Evolutionary conservation across 2,329 filamentous ascomycete species (phyloP).

Genomic region (Epicoccum nigrum): DNA sequence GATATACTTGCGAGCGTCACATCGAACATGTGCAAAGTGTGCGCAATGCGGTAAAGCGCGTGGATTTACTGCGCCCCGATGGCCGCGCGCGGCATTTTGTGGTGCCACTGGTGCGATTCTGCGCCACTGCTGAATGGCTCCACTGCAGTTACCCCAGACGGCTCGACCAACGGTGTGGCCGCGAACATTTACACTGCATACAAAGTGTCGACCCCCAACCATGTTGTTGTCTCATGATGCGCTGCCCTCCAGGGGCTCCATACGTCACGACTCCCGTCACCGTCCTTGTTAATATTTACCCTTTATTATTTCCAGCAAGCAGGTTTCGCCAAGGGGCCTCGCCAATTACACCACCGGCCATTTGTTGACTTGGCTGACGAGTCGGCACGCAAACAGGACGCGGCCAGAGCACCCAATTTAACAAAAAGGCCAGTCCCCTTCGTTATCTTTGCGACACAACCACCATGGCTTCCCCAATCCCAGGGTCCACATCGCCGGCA

Average conservation of each 20-base stretch:
- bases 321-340: slow-evolving; percentile 7
- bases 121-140: slow-evolving; percentile 10
- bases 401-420: slow-evolving; percentile 2
- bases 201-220: slow-evolving; percentile 3
- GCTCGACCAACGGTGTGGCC: neutral
- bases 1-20: neutral
- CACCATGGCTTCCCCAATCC: slow-evolving; percentile 30
- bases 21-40: slow-evolving; percentile 7
- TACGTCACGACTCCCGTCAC: neutral
- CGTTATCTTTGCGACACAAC: neutral
- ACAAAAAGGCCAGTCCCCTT: slow-evolving; percentile 1
- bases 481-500: slow-evolving; percentile 18
- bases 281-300: neutral
- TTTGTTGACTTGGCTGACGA: slow-evolving; percentile 16
- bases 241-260: neutral
- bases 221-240: slow-evolving; percentile 4
- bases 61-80: slow-evolving; percentile 5
- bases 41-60: neutral
- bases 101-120: neutral
- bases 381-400: slow-evolving; percentile 7
- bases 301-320: slow-evolving; percentile 8
- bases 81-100: neutral
- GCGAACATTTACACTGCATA: slow-evolving; percentile 1
- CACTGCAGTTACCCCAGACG: slow-evolving; percentile 3
- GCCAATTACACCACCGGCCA: slow-evolving; percentile 5